phyloP scores from a whole-genome alignment of 352 stramenopile species.

The Globisporangium nodosum region DNA sequence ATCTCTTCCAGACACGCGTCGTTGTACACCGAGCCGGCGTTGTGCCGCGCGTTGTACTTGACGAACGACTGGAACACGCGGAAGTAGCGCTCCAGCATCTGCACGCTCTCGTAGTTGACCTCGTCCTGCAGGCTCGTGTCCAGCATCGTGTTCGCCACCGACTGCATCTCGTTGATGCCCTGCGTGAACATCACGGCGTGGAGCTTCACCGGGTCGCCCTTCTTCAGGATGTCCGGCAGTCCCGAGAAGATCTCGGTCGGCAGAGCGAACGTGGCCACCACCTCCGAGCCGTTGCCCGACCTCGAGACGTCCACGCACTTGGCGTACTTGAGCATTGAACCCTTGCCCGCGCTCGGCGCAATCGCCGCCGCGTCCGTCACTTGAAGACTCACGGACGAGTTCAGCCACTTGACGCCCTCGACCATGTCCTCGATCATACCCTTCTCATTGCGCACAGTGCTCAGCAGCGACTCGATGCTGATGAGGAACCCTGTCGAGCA shows the following conservation, averaged over 20 bases:
- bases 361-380: constrained; percentile 16
- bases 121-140: constrained; percentile 84
- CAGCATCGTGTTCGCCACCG: constrained; percentile 82
- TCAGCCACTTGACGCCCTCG: constrained; percentile 84
- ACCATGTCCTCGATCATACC: constrained; percentile 95
- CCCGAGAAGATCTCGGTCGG: constrained; percentile 46
- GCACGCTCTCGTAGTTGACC: constrained; percentile 74
- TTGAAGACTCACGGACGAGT: constrained; percentile 70
- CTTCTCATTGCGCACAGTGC: constrained; percentile 91
- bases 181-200: constrained; percentile 84
- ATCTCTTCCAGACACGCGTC: constrained; percentile 30
- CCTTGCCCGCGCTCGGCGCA: constrained; percentile 32
- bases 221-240: constrained; percentile 54
- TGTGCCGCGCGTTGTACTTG: constrained; percentile 19
- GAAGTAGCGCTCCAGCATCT: constrained; percentile 70
- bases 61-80: constrained; percentile 69
- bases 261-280: constrained; percentile 69
- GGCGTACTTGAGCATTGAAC: constrained; percentile 46
- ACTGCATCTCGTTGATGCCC: constrained; percentile 94
- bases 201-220: constrained; percentile 68
- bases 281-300: constrained; percentile 38
- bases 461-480: constrained; percentile 93
- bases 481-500: constrained; percentile 82
- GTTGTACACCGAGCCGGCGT: constrained; percentile 9
- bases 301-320: constrained; percentile 72